Conservation (phyloP, 2,329 filamentous ascomycete genomes). For the Eurotiales sp. region DNA sequence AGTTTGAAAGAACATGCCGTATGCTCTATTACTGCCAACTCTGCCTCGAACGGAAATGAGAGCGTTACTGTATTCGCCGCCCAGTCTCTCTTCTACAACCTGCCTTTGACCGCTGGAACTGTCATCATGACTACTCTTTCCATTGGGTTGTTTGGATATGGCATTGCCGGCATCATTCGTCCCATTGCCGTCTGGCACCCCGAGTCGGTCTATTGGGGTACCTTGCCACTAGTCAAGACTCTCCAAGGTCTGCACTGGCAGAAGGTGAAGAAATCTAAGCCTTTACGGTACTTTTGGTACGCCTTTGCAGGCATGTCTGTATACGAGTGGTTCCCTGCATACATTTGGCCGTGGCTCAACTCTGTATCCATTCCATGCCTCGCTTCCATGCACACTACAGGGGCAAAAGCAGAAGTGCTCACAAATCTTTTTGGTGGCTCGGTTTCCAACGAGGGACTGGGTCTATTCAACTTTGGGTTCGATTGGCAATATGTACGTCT, state of each 20-base stretch:
- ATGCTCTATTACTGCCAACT: conserved; percentile 52
- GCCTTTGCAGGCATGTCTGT: conserved; percentile 46
- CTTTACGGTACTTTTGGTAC: conserved; percentile 52
- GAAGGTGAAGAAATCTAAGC: conserved; percentile 48
- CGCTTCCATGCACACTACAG: conserved; percentile 50
- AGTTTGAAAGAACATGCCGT: conserved; percentile 56
- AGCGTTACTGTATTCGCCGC: conserved; percentile 44
- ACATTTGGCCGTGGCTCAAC: conserved; percentile 55
- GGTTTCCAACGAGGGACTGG: conserved; percentile 51
- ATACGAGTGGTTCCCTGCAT: conserved; percentile 54
- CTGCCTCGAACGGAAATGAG: conserved; percentile 48
- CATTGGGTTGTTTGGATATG: conserved; percentile 55
- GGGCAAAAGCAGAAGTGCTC: conserved; percentile 41
- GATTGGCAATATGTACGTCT: conserved; percentile 48
- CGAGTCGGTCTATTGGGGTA: conserved; percentile 56
- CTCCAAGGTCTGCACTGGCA: conserved; percentile 56
- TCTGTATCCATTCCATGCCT: conserved; percentile 54
- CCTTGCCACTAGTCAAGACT: conserved; percentile 51
- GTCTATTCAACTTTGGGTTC: conserved; percentile 48
- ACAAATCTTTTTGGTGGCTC: conserved; percentile 52
- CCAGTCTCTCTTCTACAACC: conserved; percentile 51
- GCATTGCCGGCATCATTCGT: conserved; percentile 51
- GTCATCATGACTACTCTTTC: conserved; percentile 51
- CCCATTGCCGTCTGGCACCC: conserved; percentile 55
- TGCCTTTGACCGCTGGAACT: conserved; percentile 45